Base-by-base conservation (phyloP, 148 eudicot genomes). In the Vaccinium macrocarpon region DNA sequence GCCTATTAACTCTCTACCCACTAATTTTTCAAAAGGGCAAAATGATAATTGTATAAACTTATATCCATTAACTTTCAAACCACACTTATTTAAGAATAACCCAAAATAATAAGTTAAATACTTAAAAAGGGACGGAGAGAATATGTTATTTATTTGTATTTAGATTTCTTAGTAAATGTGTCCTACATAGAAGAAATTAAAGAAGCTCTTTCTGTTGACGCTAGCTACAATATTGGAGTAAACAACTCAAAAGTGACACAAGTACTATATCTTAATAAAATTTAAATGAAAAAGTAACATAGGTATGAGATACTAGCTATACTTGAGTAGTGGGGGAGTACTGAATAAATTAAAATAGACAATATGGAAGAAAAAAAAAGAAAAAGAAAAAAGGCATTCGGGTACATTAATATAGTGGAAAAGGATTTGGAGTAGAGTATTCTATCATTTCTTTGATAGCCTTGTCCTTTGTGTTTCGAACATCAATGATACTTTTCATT, bases 381-480 rank as follows among this genome's bases (percentile, higher is more conserved):
- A 72, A 72, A 72, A 72, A 72, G 38, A 72, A n/a, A n/a, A n/a
- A n/a, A n/a, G n/a, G 48, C 76, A 38, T 3, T 19, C 2, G 35
- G 35, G 2, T 32, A n/a, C 16, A 71, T 29, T 70, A 71, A 6
- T 38, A 35, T 72, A 72, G 9, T 35, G 15, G 9, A 72, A 72
- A 72, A 38, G 76, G 15, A 72, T 35, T 72, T 72, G 76, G 48
- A 72, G 19, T 1, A 10, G 23, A 72, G 49, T 38, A 72, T 6
- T 72, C 8, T 72, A 32, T 2, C n/a, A 72, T 72, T 35, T 35
- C 76, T 72, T 38, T 38, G n/a, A 18, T 38, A 72, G 38, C 10
- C 48, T 38, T 38, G 76, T 72, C 38, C 76, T 72, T 35, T 72
- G 49, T 72, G 76, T 72, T 32, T 38, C n/a, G 76, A 38, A 72